Percentiles rank a stretch among this genome's conserved stretches.
Evolutionary conservation across 148 eudicot genomes (phyloP).

Genomic region (Chenopodium formosanum): DNA sequence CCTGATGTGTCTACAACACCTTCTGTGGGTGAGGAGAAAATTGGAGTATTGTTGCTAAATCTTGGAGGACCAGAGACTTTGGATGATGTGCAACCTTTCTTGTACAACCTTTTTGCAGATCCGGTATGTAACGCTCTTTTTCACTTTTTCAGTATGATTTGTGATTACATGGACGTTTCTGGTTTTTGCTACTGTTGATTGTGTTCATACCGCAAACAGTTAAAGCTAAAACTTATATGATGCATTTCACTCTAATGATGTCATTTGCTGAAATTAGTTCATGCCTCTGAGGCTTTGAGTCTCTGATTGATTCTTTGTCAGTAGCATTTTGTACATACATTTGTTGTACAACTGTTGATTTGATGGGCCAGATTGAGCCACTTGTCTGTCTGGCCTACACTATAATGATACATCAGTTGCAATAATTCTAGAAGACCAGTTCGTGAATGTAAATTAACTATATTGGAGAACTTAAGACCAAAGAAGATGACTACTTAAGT

Average conservation of each 20-base stretch:
- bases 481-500: not conserved
- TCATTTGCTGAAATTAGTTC: not conserved
- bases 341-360: not conserved
- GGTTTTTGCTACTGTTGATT: not conserved
- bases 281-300: not conserved
- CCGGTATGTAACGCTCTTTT: conserved; percentile 56
- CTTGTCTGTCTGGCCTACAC: not conserved
- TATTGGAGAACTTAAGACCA: not conserved
- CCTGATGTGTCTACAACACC: conserved; percentile 38
- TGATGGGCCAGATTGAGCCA: not conserved
- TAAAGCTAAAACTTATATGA: not conserved
- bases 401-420: too few relatives aligned
- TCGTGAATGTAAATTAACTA: not conserved
- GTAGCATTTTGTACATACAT: not conserved
- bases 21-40: conserved; percentile 55
- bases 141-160: conserved; percentile 2
- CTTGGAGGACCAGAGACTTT: conserved; percentile 99
- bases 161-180: not conserved
- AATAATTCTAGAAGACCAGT: not conserved
- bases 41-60: conserved; percentile 87
- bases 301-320: not conserved
- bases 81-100: conserved; percentile 95
- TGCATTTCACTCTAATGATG: not conserved
- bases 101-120: conserved; percentile 95
- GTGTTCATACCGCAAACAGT: not conserved